Evolutionary conservation across 2,329 filamentous ascomycete genomes (phyloP).

Genomic region (Alternaria infectoria): DNA sequence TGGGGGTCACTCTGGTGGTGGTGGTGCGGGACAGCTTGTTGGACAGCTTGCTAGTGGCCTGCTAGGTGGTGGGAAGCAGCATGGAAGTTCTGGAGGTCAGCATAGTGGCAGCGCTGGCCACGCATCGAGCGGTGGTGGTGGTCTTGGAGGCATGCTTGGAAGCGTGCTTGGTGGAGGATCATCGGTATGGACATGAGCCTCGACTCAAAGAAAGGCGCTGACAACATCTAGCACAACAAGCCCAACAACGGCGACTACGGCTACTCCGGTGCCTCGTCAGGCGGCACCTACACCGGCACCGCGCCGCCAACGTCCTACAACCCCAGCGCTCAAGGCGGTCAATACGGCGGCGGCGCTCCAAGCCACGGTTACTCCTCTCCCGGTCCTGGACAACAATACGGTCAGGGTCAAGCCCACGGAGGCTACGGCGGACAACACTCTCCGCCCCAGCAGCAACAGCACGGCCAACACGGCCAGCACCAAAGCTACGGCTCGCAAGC

Average conservation of each 20-base stretch:
- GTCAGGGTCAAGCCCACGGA: constrained; percentile 19
- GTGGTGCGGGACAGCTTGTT: constrained; percentile 50
- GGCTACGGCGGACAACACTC: constrained; percentile 20
- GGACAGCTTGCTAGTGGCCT: constrained; percentile 63
- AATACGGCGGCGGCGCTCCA: constrained; percentile 28
- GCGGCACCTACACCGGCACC: constrained; percentile 66
- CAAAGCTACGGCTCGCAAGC: constrained; percentile 30
- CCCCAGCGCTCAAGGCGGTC: constrained; percentile 39
- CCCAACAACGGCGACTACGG: constrained; percentile 62
- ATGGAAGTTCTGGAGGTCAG: constrained; percentile 50
- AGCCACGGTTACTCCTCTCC: constrained; percentile 29
- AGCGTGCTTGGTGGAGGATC: constrained; percentile 45
- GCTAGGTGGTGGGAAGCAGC: constrained; percentile 46
- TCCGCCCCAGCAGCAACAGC: constrained; percentile 11
- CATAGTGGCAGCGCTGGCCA: constrained; percentile 55
- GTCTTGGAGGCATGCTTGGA: constrained; percentile 39
- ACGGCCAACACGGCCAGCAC: neutral
- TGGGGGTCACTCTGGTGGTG: constrained; percentile 33
- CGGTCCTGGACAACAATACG: constrained; percentile 24
- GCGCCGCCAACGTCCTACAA: constrained; percentile 70
- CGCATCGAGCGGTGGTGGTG: constrained; percentile 16
- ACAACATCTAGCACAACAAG: constrained; percentile 36
- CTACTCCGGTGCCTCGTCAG: constrained; percentile 56
- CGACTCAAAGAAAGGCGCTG: constrained; percentile 3
- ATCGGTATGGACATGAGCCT: constrained; percentile 30